These are phyloP conservation scores for Epichloe typhina DNA, from an alignment of 2,329 filamentous ascomycete species.

Conservation along the genomic window DNA sequence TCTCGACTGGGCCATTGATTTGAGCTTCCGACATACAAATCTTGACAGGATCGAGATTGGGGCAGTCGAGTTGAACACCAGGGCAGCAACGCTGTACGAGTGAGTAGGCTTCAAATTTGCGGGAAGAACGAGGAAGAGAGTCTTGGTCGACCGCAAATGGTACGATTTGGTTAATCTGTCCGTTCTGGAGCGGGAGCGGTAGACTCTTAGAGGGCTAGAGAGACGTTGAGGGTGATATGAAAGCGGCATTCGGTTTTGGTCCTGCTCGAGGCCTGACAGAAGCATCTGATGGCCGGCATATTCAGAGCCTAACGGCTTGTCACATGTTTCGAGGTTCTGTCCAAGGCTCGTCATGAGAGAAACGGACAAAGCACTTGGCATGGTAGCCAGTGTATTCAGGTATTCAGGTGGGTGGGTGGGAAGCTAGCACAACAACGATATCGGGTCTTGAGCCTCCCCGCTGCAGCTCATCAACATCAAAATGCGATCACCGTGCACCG, in stretches of 20 bases:
- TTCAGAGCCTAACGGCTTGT: no score
- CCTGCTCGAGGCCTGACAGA: neutral
- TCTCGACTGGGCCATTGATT: no score
- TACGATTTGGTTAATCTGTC: slow-evolving; percentile 19
- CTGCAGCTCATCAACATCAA: neutral
- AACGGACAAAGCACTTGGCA: neutral
- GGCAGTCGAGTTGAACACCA: slow-evolving; percentile 23
- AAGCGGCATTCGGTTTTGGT: neutral
- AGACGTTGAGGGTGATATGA: neutral
- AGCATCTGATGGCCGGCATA: neutral
- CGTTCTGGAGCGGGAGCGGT: slow-evolving; percentile 28
- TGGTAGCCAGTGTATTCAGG: neutral
- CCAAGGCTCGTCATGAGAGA: neutral
- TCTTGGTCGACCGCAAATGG: slow-evolving; percentile 31
- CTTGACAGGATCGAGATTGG: no score
- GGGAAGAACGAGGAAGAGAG: slow-evolving; percentile 25
- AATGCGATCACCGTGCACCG: neutral
- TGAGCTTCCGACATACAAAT: no score
- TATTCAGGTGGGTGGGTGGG: no score
- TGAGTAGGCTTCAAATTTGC: slow-evolving; percentile 31
- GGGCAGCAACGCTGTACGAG: slow-evolving; percentile 29
- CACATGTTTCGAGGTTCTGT: no score
- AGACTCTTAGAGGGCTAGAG: slow-evolving; percentile 6
- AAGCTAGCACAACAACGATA: no score
- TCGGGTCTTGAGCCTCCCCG: no score